phyloP scores from a whole-genome alignment of 306 rosid genomes.

The Betula pendula region DNA sequence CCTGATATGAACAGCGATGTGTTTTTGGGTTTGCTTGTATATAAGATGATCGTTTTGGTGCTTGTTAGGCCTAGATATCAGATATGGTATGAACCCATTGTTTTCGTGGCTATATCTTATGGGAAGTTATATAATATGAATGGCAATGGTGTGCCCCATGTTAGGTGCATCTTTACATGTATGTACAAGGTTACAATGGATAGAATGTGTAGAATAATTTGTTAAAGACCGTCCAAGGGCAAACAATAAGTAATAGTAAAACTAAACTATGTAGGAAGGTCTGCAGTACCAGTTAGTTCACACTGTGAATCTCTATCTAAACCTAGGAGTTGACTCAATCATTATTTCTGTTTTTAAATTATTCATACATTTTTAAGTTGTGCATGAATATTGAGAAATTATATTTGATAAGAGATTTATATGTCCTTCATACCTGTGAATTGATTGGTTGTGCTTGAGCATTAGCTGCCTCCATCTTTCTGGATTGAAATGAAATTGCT shows the following conservation, averaged over 20 bases:
- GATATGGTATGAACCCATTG: neutral
- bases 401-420: neutral
- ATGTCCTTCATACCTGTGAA: neutral
- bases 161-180: too few species aligned
- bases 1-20: neutral
- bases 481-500: constrained; percentile 4
- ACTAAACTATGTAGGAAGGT: neutral
- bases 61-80: neutral
- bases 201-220: neutral
- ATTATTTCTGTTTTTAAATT: neutral
- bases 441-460: constrained; percentile 18
- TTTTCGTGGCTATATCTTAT: too few species aligned
- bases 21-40: neutral
- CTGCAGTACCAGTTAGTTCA: neutral
- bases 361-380: neutral
- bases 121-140: too few species aligned
- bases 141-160: too few species aligned
- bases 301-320: neutral
- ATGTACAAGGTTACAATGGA: neutral
- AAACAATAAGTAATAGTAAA: neutral
- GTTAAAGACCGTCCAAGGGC: neutral
- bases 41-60: constrained; percentile 1
- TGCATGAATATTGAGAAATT: neutral
- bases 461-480: constrained; percentile 14
- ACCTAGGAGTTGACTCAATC: neutral